These are phyloP conservation scores for Kwoniella heveanensis DNA, from an alignment of 768 basidiomycete species.

Conservation along the genomic window DNA sequence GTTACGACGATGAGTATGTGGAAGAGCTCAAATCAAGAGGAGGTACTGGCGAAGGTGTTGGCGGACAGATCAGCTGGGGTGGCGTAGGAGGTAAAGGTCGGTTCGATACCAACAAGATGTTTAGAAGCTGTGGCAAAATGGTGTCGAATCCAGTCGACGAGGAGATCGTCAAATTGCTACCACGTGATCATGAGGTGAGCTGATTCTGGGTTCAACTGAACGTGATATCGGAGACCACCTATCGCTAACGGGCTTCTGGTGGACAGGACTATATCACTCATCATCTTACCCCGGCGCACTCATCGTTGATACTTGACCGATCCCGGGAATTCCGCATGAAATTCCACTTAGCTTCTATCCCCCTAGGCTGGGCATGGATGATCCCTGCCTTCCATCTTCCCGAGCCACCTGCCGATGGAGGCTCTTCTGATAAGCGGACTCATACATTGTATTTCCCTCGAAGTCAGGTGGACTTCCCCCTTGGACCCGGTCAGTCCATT, in stretches of 20 bases:
- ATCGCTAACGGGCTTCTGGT: no score
- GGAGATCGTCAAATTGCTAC: conserved; percentile 22
- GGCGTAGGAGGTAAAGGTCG: conserved; percentile 61
- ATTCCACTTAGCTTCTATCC: conserved; percentile 60
- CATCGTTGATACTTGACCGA: conserved; percentile 28
- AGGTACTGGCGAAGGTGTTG: conserved; percentile 28
- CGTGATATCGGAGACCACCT: no score
- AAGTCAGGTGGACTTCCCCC: conserved; percentile 74
- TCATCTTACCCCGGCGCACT: conserved; percentile 11
- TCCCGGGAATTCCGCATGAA: conserved; percentile 36
- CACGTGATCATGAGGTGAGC: conserved; percentile 12
- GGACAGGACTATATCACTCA: conserved; percentile 68
- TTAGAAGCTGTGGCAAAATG: conserved; percentile 70
- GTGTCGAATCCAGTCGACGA: conserved; percentile 57
- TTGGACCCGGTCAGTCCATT: conserved; percentile 70
- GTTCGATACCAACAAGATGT: conserved; percentile 80
- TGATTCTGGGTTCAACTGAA: no score
- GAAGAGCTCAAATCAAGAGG: conserved; percentile 65
- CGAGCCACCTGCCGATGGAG: conserved; percentile 54
- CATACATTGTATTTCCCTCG: conserved; percentile 58
- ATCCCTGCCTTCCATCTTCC: conserved; percentile 80
- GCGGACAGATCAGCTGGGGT: conserved; percentile 41
- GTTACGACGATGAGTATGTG: conserved; percentile 75
- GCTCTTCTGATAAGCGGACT: conserved; percentile 1
- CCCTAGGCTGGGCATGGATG: conserved; percentile 85